Percentiles rank a stretch among this genome's conserved stretches.
These are phyloP conservation scores for Saturnispora quitensis DNA, from an alignment of 805 yeast species.

Conservation along the genomic window DNA sequence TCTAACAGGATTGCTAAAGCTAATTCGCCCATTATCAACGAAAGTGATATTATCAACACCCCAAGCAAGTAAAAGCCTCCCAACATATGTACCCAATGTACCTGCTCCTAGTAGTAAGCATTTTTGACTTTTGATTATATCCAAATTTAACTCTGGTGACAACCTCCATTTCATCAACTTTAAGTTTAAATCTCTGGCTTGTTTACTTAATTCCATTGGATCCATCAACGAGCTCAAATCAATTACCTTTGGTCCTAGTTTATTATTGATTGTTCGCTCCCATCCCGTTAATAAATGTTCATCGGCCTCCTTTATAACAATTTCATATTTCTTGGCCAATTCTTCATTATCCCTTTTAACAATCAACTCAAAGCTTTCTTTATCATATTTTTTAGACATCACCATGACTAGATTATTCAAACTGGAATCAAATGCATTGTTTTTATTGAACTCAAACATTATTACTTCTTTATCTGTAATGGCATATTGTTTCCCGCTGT, in stretches of 20 bases:
- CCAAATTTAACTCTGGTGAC: constrained; percentile 72
- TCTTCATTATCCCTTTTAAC: constrained; percentile 9
- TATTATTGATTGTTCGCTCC: constrained; percentile 74
- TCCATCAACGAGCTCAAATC: constrained; percentile 75
- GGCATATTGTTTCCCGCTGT: background rate
- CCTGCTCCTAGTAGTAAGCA: constrained; percentile 91
- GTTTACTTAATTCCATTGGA: constrained; percentile 76
- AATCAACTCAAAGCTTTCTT: constrained; percentile 20
- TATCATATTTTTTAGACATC: constrained; percentile 21
- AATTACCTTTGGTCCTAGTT: constrained; percentile 72
- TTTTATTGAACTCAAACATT: constrained; percentile 24
- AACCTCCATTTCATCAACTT: constrained; percentile 96
- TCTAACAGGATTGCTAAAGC: constrained; percentile 91
- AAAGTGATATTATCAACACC: constrained; percentile 81
- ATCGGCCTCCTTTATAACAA: background rate
- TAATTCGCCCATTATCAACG: constrained; percentile 82
- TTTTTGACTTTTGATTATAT: constrained; percentile 46
- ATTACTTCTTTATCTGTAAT: constrained; percentile 2
- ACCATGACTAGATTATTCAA: background rate
- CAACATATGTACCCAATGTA: constrained; percentile 86
- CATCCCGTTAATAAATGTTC: constrained; percentile 54
- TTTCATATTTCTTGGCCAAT: constrained; percentile 9
- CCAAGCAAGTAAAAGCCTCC: constrained; percentile 87
- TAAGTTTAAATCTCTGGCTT: constrained; percentile 84
- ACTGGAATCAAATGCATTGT: background rate